These are phyloP conservation scores for Pugionium dolabratum DNA, from an alignment of 345 rosid genomes.

Conservation along the genomic window DNA sequence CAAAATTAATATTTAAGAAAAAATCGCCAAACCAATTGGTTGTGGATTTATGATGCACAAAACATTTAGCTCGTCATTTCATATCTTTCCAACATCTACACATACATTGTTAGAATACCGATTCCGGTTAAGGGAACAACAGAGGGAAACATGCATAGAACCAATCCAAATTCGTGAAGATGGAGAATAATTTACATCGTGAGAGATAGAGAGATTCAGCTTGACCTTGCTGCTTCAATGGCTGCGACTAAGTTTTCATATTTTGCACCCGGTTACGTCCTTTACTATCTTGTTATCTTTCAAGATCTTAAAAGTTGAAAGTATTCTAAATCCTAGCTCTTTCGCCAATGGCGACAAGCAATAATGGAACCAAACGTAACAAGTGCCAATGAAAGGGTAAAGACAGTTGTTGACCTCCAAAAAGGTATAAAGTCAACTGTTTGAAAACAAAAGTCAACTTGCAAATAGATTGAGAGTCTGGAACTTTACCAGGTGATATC, in stretches of 20 bases:
- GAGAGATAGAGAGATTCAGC: conserved; percentile 41
- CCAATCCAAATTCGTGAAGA: conserved; percentile 28
- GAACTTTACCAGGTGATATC: no score
- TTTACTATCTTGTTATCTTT: conserved; percentile 63
- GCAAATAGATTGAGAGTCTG: no score
- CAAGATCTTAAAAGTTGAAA: conserved; percentile 87
- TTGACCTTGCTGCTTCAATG: conserved; percentile 68
- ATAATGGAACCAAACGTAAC: no score
- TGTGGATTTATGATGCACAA: conserved; percentile 4
- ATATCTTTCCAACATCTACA: conserved; percentile 16
- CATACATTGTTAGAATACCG: conserved; percentile 19
- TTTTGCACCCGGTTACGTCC: conserved; percentile 82
- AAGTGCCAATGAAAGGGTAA: no score
- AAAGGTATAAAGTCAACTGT: no score
- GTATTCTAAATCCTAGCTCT: conserved; percentile 85
- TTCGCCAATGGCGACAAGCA: conserved; percentile 74
- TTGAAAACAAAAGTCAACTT: no score
- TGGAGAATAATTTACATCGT: conserved; percentile 28
- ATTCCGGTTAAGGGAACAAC: conserved; percentile 15
- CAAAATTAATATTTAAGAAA: not conserved
- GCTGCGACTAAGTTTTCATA: conserved; percentile 66
- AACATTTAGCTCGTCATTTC: conserved; percentile 5
- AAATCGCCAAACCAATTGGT: conserved; percentile 7
- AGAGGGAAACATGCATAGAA: conserved; percentile 19
- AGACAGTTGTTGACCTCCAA: no score